Base-by-base conservation (phyloP, 257 asterid genomes). In the Nicotiana knightiana region DNA sequence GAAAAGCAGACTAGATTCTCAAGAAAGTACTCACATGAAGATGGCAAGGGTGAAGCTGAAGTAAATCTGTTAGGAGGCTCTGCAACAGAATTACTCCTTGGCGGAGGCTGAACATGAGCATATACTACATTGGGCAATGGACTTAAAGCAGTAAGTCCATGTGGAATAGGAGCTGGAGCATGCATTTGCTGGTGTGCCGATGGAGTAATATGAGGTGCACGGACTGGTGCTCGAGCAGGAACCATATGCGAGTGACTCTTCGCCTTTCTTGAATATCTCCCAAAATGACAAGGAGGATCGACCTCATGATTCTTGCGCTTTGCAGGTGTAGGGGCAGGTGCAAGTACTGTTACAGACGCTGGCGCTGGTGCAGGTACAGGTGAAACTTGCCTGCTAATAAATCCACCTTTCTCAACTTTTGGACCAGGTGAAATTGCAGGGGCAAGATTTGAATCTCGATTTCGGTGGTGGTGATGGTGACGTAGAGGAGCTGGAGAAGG, bases 371-470 rank as follows among this genome's bases (percentile, higher is more conserved):
- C 64, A 24, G 89, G 64, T 33, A 48, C 48, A 0, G 91, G 90
- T 61, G 91, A 82, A 84, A 82, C 68, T 83, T 81, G 84, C 85
- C 91, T 80, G 39, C 53, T 53, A 4, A 53, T 73, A 63, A 88
- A 28, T 68, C 89, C 88, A 53, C 84, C 81, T 8, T 83, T 84
- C 71, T 67, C 87, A 3, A 59, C 84, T 39, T 87, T 83, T 0
- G 97, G 92, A 57, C 94, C 85, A 85, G 99, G 99, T 79, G 97
- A 81, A 70, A 91, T 43, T 43, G 87, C 84, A 77, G 99, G 99
- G 79, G 94, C 24, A 17, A 46, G 84, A 77, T 67, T 82, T 51
- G 87, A 67, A 13, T 83, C 85, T 6, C 54, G 88, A 37, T 81
- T 81, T 17, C 57, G 88, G 51, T 65, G 87, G 80, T 85, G 91